Evolutionary conservation across 2,329 filamentous ascomycete species (phyloP), one percentile per base, ranked within the genome.

Genomic region (Monosporascus sp.): DNA sequence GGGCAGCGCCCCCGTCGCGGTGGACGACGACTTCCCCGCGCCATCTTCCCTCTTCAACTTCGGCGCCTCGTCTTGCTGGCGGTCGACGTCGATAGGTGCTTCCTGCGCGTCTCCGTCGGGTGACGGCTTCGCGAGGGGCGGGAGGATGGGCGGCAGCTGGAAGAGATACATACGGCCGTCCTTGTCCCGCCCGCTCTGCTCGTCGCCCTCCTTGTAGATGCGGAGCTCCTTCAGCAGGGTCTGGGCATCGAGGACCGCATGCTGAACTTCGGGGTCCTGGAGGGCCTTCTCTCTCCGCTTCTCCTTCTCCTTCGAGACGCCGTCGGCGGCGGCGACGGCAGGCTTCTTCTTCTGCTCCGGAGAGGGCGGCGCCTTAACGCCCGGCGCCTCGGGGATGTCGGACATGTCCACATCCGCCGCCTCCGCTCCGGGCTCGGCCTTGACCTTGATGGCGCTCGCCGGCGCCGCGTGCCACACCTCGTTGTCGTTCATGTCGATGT

Each of bases 131-230:
- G 46, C 53, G n/a, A 86, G 70, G 0, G 80, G 78, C 7, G 84
- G 82, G 11, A 86, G 74, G 4, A 85, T 70, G 5, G 82, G 82
- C 41, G 84, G 84, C 59, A 87, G 80, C 60, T 86, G 84, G 69
- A 86, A 86, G 49, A 87, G 73, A 57, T 85, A 86, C 50, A 86
- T 67, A 38, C 80, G 76, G 22, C 83, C 82, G 46, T 84, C 80
- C 45, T 65, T 68, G 22, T 53, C 52, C 45, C 62, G 60, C 11
- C 48, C 56, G 45, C 59, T 57, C 37, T 64, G 56, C 24, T 50
- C 54, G 48, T 61, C 61, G 22, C 49, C 49, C 35, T 65, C 55
- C 24, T 64, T 57, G 38, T 65, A 61, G 37, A 72, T 58, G 40
- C 60, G 64, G 38, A 72, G 63, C 51, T 63, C 66, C 20, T 61